These are phyloP conservation scores for Ogataea polymorpha DNA, from an alignment of 805 yeast genomes.

Conservation along the genomic window DNA sequence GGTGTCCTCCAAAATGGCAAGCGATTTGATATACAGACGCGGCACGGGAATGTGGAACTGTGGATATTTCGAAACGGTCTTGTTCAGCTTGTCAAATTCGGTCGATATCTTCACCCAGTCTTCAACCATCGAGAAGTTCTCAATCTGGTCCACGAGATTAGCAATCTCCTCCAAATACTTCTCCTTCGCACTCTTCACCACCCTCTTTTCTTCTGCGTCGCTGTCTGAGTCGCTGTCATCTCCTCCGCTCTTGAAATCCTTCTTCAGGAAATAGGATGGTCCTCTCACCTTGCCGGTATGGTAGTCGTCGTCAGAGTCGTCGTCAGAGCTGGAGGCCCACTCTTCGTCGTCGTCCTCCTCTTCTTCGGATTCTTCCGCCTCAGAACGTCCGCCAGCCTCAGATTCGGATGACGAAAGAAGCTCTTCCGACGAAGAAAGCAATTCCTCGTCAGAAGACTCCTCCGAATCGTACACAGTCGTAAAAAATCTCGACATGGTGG, in stretches of 20 bases:
- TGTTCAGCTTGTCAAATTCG: constrained; percentile 77
- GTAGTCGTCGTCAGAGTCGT: constrained; percentile 44
- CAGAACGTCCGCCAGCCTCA: constrained; percentile 28
- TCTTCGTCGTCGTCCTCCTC: constrained; percentile 43
- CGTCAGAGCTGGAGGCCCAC: constrained; percentile 42
- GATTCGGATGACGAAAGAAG: constrained; percentile 42
- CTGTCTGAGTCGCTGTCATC: constrained; percentile 36
- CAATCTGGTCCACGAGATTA: constrained; percentile 61
- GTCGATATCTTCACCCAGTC: constrained; percentile 76
- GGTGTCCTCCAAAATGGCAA: constrained; percentile 71
- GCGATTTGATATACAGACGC: constrained; percentile 59
- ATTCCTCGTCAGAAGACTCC: constrained; percentile 48
- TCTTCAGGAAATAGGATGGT: constrained; percentile 55
- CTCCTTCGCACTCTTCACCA: constrained; percentile 91
- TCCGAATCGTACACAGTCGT: constrained; percentile 55
- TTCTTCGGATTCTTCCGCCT: constrained; percentile 34
- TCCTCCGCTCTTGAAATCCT: constrained; percentile 41
- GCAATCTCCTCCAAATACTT: constrained; percentile 87
- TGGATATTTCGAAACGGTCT: constrained; percentile 60
- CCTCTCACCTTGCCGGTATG: constrained; percentile 38
- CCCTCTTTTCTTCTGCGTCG: constrained; percentile 69
- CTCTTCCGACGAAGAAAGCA: constrained; percentile 58
- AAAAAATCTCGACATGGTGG: constrained; percentile 87
- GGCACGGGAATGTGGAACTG: constrained; percentile 81
- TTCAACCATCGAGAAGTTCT: constrained; percentile 60